Percentiles rank a stretch among this genome's conserved stretches.
Conservation (phyloP, 2,329 filamentous ascomycete species). For the Aspergillus spinulosporus region DNA sequence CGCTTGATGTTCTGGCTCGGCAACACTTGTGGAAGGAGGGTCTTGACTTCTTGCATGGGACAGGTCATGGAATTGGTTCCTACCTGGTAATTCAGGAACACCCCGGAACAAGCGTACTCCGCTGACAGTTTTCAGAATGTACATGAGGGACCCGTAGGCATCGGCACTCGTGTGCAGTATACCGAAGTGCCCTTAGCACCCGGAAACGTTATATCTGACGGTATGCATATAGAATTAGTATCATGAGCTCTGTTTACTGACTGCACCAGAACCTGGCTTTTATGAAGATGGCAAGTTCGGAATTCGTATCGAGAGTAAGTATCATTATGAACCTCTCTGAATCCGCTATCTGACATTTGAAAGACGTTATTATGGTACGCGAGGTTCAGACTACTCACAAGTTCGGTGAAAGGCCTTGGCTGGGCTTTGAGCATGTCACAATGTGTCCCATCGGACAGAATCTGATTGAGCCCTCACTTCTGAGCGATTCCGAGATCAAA, state of each 20-base stretch:
- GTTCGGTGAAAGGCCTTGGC: slow-evolving; percentile 90
- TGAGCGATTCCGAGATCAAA: slow-evolving; percentile 72
- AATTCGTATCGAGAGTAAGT: slow-evolving; percentile 82
- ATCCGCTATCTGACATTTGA: neutral
- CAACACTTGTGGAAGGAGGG: slow-evolving; percentile 93
- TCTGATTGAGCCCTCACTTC: slow-evolving; percentile 71
- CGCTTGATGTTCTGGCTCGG: slow-evolving; percentile 81
- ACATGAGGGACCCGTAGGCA: slow-evolving; percentile 94
- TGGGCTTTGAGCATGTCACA: slow-evolving; percentile 95
- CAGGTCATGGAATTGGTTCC: slow-evolving; percentile 91
- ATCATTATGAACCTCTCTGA: neutral
- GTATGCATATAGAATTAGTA: slow-evolving; percentile 28
- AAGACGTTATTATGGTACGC: slow-evolving; percentile 80
- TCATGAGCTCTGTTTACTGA: slow-evolving; percentile 17
- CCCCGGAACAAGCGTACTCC: slow-evolving; percentile 10
- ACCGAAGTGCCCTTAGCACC: slow-evolving; percentile 83
- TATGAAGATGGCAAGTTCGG: slow-evolving; percentile 96
- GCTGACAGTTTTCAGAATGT: slow-evolving; percentile 62
- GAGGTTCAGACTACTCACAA: slow-evolving; percentile 83
- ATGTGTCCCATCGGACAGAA: slow-evolving; percentile 94
- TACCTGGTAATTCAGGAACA: slow-evolving; percentile 58
- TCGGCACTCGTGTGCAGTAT: slow-evolving; percentile 88
- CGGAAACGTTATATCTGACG: slow-evolving; percentile 93
- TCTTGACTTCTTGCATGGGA: slow-evolving; percentile 93
- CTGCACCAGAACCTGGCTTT: slow-evolving; percentile 74